Evolutionary conservation across 805 yeast species (phyloP).

Genomic region (Clavispora santaluciae): DNA sequence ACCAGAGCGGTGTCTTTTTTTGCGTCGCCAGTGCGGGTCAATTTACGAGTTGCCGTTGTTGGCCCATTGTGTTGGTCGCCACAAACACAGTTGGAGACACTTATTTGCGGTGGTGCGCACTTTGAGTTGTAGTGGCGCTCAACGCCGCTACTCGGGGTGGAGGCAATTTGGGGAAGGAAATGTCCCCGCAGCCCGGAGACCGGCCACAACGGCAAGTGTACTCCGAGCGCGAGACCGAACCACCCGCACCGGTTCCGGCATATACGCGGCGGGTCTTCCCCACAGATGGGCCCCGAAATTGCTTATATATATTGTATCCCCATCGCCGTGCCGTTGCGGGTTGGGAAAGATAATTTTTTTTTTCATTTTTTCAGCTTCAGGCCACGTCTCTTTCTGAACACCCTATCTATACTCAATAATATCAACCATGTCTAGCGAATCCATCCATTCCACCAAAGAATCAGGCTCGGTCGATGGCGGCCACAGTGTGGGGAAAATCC

Average conservation of each 20-base stretch:
- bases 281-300: background rate
- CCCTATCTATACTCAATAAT: too few relatives aligned
- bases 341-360: too few relatives aligned
- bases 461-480: background rate
- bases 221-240: background rate
- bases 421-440: constrained; percentile 1
- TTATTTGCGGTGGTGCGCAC: too few relatives aligned
- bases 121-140: too few relatives aligned
- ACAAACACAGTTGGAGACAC: too few relatives aligned
- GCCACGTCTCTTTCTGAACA: too few relatives aligned
- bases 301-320: background rate
- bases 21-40: background rate
- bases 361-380: too few relatives aligned
- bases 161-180: too few relatives aligned
- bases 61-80: too few relatives aligned
- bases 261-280: background rate
- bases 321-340: background rate
- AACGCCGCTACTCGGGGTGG: too few relatives aligned
- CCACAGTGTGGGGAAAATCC: constrained; percentile 17
- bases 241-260: background rate
- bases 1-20: too few relatives aligned
- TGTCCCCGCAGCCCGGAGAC: background rate
- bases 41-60: background rate
- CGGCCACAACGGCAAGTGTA: too few relatives aligned
- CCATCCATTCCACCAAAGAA: constrained; percentile 2